Percentiles rank a stretch among this genome's conserved stretches.
These are phyloP conservation scores for Stereum hirsutum DNA, from an alignment of 1,284 basidiomycete genomes.

Conservation along the genomic window DNA sequence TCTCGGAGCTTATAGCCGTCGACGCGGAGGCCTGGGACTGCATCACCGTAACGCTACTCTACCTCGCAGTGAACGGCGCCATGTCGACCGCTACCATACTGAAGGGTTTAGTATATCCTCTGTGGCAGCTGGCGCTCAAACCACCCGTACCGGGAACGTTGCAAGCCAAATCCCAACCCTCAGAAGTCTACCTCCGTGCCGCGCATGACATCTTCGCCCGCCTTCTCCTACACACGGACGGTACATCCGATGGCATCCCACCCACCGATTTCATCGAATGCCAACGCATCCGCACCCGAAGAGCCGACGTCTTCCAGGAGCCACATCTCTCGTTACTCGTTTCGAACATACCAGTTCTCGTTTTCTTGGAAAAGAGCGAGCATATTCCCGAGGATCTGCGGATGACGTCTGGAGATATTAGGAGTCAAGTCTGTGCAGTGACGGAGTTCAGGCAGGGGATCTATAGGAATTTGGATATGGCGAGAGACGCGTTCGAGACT, in stretches of 20 bases:
- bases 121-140: conserved; percentile 49
- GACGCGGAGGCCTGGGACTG: conserved; percentile 57
- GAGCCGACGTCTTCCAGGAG: conserved; percentile 55
- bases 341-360: conserved; percentile 53
- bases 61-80: conserved; percentile 58
- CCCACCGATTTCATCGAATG: conserved; percentile 49
- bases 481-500: conserved; percentile 58
- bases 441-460: conserved; percentile 61
- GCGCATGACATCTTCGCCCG: conserved; percentile 53
- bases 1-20: conserved; percentile 47
- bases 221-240: conserved; percentile 47
- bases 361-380: conserved; percentile 56
- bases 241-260: conserved; percentile 31
- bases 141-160: conserved; percentile 27
- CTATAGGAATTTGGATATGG: conserved; percentile 60
- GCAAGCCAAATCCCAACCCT: conserved; percentile 15
- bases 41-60: conserved; percentile 48
- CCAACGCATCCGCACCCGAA: conserved; percentile 56
- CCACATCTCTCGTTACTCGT: conserved; percentile 56
- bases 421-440: conserved; percentile 47
- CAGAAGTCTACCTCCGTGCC: conserved; percentile 43
- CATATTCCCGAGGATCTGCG: conserved; percentile 40
- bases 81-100: conserved; percentile 64
- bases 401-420: conserved; percentile 36
- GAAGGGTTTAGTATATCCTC: conserved; percentile 63